Evolutionary conservation across 148 eudicot genomes (phyloP).

Genomic region (Salicornia ramosissima): DNA sequence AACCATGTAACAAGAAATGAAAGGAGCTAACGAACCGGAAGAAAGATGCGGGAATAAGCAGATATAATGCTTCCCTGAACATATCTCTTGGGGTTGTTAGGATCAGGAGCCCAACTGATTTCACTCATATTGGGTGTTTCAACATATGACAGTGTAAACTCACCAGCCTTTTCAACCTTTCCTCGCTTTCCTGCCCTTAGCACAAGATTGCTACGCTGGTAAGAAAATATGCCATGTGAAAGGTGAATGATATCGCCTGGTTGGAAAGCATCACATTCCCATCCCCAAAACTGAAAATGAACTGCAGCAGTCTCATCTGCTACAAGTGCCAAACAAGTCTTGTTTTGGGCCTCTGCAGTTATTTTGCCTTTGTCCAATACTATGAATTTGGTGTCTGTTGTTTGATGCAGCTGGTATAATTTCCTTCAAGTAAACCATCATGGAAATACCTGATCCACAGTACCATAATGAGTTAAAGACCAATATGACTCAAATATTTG

Average conservation of each 20-base stretch:
- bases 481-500: neutral
- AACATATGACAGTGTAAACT: constrained; percentile 67
- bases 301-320: constrained; percentile 89
- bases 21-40: constrained; percentile 26
- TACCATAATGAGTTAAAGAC: neutral
- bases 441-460: neutral
- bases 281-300: constrained; percentile 88
- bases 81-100: constrained; percentile 38
- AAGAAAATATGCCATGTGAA: constrained; percentile 67
- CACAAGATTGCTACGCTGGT: constrained; percentile 47
- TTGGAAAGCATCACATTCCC: constrained; percentile 73
- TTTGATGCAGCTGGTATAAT: constrained; percentile 70
- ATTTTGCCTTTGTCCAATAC: constrained; percentile 62
- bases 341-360: constrained; percentile 42
- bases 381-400: constrained; percentile 62
- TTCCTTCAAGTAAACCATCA: constrained; percentile 41
- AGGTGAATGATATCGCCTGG: constrained; percentile 61
- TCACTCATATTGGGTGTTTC: constrained; percentile 91
- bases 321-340: constrained; percentile 65
- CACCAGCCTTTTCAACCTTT: constrained; percentile 59
- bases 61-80: constrained; percentile 41
- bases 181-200: constrained; percentile 88
- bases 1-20: neutral
- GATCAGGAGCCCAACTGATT: constrained; percentile 66
- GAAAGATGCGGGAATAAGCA: constrained; percentile 45